These are phyloP conservation scores for Dalechampia spathulata DNA, from an alignment of 441 rosid species.

Conservation along the genomic window DNA sequence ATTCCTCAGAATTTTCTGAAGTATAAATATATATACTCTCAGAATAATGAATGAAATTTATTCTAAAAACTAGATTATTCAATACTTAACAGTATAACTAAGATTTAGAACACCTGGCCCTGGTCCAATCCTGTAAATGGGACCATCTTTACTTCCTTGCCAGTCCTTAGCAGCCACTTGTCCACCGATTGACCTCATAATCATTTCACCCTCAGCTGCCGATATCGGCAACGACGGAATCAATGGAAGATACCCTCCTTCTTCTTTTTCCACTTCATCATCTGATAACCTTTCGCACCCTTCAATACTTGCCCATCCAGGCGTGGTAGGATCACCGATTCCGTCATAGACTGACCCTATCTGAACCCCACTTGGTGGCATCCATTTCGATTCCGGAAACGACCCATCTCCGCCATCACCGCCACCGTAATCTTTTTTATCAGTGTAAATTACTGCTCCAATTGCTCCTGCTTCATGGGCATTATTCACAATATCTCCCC, in stretches of 20 bases:
- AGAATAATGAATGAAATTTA: too few species aligned
- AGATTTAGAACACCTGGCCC: constrained; percentile 69
- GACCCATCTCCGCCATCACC: constrained; percentile 38
- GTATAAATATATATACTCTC: too few species aligned
- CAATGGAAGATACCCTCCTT: constrained; percentile 43
- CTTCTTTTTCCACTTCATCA: constrained; percentile 57
- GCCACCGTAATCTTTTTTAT: constrained; percentile 66
- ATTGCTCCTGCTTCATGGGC: constrained; percentile 59
- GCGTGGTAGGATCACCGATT: constrained; percentile 72
- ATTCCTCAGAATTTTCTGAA: too few species aligned
- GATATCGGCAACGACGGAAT: constrained; percentile 83
- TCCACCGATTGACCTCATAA: constrained; percentile 50
- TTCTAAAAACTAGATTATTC: constrained; percentile 6
- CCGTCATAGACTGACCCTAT: constrained; percentile 65
- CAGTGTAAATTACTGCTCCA: constrained; percentile 54
- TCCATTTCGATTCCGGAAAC: constrained; percentile 62
- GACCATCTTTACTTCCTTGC: constrained; percentile 61
- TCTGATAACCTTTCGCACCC: constrained; percentile 76
- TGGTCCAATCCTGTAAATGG: constrained; percentile 56
- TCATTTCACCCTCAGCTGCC: constrained; percentile 58
- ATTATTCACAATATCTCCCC: constrained; percentile 73
- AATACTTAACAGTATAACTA: constrained; percentile 46
- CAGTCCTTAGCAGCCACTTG: constrained; percentile 44
- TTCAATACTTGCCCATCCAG: constrained; percentile 72
- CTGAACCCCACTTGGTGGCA: constrained; percentile 89